A percentile compares a stretch with the other conserved stretches of the same genome.
Evolutionary conservation across 495 filamentous ascomycete genomes (phyloP).

Genomic region (Pyrenula massariospora): DNA sequence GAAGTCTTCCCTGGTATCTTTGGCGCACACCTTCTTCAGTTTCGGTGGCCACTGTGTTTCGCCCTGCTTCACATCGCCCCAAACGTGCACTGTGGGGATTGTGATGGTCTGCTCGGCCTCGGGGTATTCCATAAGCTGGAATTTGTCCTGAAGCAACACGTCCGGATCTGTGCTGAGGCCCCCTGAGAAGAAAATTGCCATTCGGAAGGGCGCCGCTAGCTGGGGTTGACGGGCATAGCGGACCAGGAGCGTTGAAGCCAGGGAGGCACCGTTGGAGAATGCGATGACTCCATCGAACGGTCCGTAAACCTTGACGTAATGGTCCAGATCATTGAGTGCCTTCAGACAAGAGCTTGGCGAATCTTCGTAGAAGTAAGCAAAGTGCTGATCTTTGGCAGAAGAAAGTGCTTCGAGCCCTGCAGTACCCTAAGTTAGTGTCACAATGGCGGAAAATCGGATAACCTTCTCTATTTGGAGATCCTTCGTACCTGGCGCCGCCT

Average conservation of each 20-base stretch:
- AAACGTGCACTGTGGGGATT: neutral
- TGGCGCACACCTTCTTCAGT: slow-evolving; percentile 41
- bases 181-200: slow-evolving; percentile 16
- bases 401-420: slow-evolving; percentile 5
- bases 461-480: neutral
- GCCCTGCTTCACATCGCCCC: neutral
- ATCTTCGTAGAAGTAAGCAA: neutral
- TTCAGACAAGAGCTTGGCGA: slow-evolving; percentile 4
- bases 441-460: neutral
- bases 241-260: slow-evolving; percentile 22
- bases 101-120: neutral
- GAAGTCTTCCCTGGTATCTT: slow-evolving; percentile 33
- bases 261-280: slow-evolving; percentile 32
- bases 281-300: slow-evolving; percentile 37
- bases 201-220: slow-evolving; percentile 9
- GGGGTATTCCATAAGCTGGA: neutral
- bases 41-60: neutral
- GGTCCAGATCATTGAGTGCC: slow-evolving; percentile 11
- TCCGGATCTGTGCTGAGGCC: slow-evolving; percentile 2
- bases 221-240: slow-evolving; percentile 9
- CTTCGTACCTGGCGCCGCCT: slow-evolving; percentile 11
- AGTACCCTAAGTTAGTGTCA: no score
- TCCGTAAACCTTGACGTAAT: slow-evolving; percentile 18
- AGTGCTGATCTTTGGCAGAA: slow-evolving; percentile 7
- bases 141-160: neutral